These are phyloP conservation scores for Microbotryomycetes sp. DNA, from an alignment of 1,284 basidiomycete genomes.

Conservation along the genomic window DNA sequence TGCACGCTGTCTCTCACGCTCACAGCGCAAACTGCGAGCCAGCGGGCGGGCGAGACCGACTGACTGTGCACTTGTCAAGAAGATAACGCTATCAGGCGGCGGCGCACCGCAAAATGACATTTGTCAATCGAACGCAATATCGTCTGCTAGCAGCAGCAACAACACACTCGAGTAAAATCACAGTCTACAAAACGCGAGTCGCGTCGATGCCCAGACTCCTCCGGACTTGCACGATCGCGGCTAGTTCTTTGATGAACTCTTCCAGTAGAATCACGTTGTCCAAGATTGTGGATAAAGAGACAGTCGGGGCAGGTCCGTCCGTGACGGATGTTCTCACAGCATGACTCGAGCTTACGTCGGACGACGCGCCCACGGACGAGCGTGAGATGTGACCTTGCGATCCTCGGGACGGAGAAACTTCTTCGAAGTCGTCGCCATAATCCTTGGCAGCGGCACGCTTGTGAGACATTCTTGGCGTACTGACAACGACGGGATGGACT, in stretches of 20 bases:
- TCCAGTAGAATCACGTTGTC: constrained; percentile 95
- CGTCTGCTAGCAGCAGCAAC: no score
- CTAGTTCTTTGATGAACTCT: constrained; percentile 80
- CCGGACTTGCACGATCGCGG: constrained; percentile 23
- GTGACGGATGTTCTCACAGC: not conserved
- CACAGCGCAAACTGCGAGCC: no score
- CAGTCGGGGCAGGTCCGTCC: constrained; percentile 26
- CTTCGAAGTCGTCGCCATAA: constrained; percentile 48
- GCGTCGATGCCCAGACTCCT: constrained; percentile 24
- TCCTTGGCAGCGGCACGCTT: constrained; percentile 56
- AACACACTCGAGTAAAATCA: no score
- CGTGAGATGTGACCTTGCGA: not conserved
- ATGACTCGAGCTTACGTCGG: not conserved
- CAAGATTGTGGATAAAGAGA: constrained; percentile 73
- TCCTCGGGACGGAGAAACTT: constrained; percentile 43
- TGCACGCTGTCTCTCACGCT: no score
- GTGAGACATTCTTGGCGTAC: constrained; percentile 50
- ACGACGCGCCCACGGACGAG: not conserved
- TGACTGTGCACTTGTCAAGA: no score
- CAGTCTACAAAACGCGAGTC: not conserved
- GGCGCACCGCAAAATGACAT: no score
- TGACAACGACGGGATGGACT: constrained; percentile 63
- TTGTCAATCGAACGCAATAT: no score
- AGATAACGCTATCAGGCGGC: no score
- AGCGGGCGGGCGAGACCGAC: no score